These are phyloP conservation scores for Phanerodontia chrysosporium DNA, from an alignment of 768 basidiomycete species.

Conservation along the genomic window DNA sequence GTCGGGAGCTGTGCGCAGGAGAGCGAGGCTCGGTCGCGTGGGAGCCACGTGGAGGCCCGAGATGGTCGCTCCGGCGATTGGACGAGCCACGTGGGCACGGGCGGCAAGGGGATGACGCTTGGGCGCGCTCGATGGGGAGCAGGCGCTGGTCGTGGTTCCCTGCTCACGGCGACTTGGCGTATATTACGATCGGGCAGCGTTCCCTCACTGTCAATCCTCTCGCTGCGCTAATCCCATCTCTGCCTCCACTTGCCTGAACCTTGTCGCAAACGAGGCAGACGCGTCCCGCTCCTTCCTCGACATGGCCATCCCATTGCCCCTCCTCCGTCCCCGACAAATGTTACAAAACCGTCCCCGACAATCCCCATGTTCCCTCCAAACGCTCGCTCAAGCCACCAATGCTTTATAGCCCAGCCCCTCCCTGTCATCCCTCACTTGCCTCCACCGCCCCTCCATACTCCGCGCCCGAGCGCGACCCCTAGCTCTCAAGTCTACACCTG, in stretches of 20 bases:
- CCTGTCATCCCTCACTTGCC: not conserved
- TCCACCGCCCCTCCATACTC: not conserved
- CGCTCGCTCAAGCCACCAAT: too few relatives aligned
- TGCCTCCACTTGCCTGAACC: not conserved
- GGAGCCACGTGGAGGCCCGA: not conserved
- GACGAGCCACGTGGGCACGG: not conserved
- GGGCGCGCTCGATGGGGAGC: too few relatives aligned
- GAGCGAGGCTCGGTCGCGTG: not conserved
- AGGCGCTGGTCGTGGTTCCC: too few relatives aligned
- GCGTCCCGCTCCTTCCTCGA: not conserved
- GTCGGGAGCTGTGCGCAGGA: conserved; percentile 4
- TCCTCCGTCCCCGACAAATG: not conserved
- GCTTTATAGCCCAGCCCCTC: not conserved
- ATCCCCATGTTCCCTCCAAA: too few relatives aligned
- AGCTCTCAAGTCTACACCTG: too few relatives aligned
- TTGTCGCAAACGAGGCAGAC: not conserved
- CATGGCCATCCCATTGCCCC: not conserved
- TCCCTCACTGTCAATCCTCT: not conserved
- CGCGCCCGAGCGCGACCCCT: not conserved
- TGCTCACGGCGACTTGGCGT: not conserved
- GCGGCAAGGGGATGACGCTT: not conserved
- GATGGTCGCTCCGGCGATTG: not conserved
- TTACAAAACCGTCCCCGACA: too few relatives aligned
- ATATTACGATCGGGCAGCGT: not conserved
- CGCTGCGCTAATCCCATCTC: not conserved